Conservation (phyloP, 2,329 filamentous ascomycete genomes). For the Talaromyces sp. region DNA sequence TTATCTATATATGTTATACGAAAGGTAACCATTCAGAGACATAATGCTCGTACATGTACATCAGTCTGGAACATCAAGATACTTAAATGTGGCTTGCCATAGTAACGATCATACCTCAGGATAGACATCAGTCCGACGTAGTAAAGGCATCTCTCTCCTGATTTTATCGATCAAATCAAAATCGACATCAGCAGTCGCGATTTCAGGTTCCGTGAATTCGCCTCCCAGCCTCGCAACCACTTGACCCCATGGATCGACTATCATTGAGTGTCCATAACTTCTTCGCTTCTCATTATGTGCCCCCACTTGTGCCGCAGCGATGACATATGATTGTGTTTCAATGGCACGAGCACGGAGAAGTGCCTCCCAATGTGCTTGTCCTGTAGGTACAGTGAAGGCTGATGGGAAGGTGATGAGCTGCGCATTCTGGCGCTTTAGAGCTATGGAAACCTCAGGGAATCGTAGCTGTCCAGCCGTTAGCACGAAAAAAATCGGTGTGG, state of each 20-base stretch:
- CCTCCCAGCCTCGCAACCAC: constrained; percentile 63
- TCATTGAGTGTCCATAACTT: constrained; percentile 83
- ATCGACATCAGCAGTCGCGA: constrained; percentile 55
- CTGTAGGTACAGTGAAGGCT: constrained; percentile 85
- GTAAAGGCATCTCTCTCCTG: constrained; percentile 55
- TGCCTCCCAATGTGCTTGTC: constrained; percentile 79
- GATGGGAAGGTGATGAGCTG: constrained; percentile 83
- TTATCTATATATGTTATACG: background rate
- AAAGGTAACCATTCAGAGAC: background rate
- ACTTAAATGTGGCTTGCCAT: background rate
- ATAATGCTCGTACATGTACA: background rate
- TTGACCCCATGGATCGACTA: constrained; percentile 82
- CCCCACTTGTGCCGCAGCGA: constrained; percentile 81
- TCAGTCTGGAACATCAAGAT: background rate
- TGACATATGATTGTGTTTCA: constrained; percentile 81
- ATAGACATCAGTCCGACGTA: constrained; percentile 54
- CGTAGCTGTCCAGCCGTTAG: constrained; percentile 53
- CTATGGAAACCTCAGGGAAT: constrained; percentile 71
- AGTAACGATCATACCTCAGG: constrained; percentile 38
- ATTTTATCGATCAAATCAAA: constrained; percentile 51
- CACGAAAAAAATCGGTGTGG: background rate
- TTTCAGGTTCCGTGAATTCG: constrained; percentile 44
- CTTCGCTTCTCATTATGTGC: constrained; percentile 69
- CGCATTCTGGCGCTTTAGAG: constrained; percentile 63
- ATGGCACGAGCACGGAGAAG: constrained; percentile 78